Evolutionary conservation across 1,284 basidiomycete genomes (phyloP).

Genomic region (Mycena sp.): DNA sequence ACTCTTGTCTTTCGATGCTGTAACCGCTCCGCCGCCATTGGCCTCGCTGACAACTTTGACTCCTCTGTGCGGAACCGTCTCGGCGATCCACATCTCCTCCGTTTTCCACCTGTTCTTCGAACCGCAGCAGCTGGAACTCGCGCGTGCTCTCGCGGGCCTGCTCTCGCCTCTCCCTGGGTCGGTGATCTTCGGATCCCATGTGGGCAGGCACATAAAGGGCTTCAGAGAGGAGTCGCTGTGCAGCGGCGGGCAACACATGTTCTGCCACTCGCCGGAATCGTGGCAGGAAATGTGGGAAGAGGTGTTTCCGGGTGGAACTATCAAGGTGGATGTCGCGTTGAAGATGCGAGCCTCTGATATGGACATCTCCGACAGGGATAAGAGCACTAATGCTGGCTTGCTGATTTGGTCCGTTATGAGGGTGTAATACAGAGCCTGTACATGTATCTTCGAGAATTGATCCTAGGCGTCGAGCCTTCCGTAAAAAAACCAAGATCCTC

Average conservation of each 20-base stretch:
- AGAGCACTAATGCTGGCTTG: background rate
- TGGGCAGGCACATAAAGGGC: slow-evolving; percentile 35
- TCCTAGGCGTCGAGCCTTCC: no score
- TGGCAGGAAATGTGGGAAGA: slow-evolving; percentile 56
- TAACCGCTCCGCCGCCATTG: slow-evolving; percentile 36
- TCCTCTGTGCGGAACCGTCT: slow-evolving; percentile 47
- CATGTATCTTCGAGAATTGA: no score
- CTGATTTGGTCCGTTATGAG: background rate
- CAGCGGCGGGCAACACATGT: slow-evolving; percentile 29
- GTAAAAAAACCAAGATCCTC: no score
- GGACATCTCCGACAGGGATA: no score
- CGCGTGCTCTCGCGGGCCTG: slow-evolving; percentile 43
- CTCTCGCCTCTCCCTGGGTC: slow-evolving; percentile 35
- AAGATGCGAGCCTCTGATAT: background rate
- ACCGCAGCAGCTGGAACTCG: slow-evolving; percentile 46
- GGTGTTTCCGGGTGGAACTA: slow-evolving; percentile 49
- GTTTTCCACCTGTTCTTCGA: slow-evolving; percentile 57
- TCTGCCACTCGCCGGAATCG: slow-evolving; percentile 48
- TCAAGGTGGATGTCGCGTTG: slow-evolving; percentile 45
- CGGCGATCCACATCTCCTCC: slow-evolving; percentile 48
- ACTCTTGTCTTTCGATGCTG: slow-evolving; percentile 28
- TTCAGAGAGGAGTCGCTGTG: slow-evolving; percentile 20
- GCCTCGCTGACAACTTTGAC: slow-evolving; percentile 42
- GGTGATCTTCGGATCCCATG: slow-evolving; percentile 33
- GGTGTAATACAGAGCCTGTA: no score